Percentiles rank a stretch among this genome's conserved stretches.
These are phyloP conservation scores for Fusarium sp. DNA, from an alignment of 2,329 filamentous ascomycete genomes.

Conservation along the genomic window DNA sequence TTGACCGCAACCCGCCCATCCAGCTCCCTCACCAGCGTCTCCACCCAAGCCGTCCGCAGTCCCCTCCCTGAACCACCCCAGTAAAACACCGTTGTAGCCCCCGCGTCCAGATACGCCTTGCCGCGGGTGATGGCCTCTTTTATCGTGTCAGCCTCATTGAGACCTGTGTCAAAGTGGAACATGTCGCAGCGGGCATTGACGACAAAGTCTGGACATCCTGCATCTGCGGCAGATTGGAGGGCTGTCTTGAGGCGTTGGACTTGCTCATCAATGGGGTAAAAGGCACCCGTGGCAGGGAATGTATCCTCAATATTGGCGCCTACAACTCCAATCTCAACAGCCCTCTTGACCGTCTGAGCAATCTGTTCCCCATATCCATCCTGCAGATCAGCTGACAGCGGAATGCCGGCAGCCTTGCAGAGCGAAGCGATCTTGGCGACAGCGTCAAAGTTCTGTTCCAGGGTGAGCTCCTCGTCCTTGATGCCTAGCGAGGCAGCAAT, in stretches of 20 bases:
- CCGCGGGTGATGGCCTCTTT: constrained; percentile 65
- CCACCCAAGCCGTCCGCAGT: constrained; percentile 59
- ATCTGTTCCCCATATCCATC: constrained; percentile 67
- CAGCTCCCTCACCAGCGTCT: constrained; percentile 59
- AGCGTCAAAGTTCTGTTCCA: constrained; percentile 62
- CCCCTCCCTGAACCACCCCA: constrained; percentile 64
- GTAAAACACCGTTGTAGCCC: constrained; percentile 70
- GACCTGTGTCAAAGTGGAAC: constrained; percentile 49
- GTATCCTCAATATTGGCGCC: constrained; percentile 71
- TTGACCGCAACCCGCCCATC: constrained; percentile 63
- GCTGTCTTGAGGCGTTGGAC: constrained; percentile 58
- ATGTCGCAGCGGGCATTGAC: constrained; percentile 70
- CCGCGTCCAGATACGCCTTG: constrained; percentile 67
- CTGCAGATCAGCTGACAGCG: constrained; percentile 69
- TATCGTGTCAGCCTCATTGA: constrained; percentile 51
- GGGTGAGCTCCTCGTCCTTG: constrained; percentile 60
- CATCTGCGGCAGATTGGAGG: constrained; percentile 55
- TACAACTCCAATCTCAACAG: constrained; percentile 64
- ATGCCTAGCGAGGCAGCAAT: constrained; percentile 59
- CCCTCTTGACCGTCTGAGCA: constrained; percentile 55
- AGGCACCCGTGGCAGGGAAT: constrained; percentile 47
- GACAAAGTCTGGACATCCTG: constrained; percentile 65
- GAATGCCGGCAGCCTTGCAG: constrained; percentile 54
- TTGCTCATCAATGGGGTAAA: constrained; percentile 58
- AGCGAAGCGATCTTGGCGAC: constrained; percentile 58